Evolutionary conservation across 2,329 filamentous ascomycete species (phyloP).

Genomic region (Macrophomina phaseolina): DNA sequence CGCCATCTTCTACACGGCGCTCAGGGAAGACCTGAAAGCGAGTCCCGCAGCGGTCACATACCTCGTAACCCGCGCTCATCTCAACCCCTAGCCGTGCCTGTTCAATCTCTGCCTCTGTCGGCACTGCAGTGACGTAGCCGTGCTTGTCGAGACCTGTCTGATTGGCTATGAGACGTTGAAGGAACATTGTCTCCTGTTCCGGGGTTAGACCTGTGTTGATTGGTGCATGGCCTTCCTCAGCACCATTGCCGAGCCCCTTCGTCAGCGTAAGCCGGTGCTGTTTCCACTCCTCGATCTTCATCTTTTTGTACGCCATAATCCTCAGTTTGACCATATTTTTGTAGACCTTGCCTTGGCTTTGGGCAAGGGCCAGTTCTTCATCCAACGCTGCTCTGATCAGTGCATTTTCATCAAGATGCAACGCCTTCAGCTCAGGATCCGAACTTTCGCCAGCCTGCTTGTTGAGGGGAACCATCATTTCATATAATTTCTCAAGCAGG

Average conservation of each 20-base stretch:
- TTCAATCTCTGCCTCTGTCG: slow-evolving; percentile 69
- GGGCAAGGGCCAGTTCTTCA: slow-evolving; percentile 78
- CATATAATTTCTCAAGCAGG: slow-evolving; percentile 66
- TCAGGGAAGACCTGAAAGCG: slow-evolving; percentile 94
- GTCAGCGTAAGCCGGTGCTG: slow-evolving; percentile 55
- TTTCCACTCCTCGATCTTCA: slow-evolving; percentile 75
- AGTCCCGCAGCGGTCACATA: slow-evolving; percentile 83
- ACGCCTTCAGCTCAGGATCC: slow-evolving; percentile 57
- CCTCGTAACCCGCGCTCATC: slow-evolving; percentile 77
- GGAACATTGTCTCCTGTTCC: slow-evolving; percentile 70
- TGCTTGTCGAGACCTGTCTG: slow-evolving; percentile 67
- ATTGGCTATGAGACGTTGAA: slow-evolving; percentile 68
- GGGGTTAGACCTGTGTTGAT: slow-evolving; percentile 73
- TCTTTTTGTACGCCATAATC: slow-evolving; percentile 76
- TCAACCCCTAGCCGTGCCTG: slow-evolving; percentile 69
- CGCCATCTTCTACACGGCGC: slow-evolving; percentile 72
- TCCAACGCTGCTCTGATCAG: slow-evolving; percentile 73
- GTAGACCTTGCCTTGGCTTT: slow-evolving; percentile 73
- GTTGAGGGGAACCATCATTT: slow-evolving; percentile 71
- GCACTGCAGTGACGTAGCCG: slow-evolving; percentile 76
- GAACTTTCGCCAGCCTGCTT: slow-evolving; percentile 61
- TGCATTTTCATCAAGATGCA: slow-evolving; percentile 68
- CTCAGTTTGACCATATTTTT: slow-evolving; percentile 82
- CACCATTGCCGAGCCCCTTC: slow-evolving; percentile 32
- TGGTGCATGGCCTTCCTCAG: slow-evolving; percentile 49